Base-by-base conservation (phyloP, 768 basidiomycete genomes). In the Boletales sp. region DNA sequence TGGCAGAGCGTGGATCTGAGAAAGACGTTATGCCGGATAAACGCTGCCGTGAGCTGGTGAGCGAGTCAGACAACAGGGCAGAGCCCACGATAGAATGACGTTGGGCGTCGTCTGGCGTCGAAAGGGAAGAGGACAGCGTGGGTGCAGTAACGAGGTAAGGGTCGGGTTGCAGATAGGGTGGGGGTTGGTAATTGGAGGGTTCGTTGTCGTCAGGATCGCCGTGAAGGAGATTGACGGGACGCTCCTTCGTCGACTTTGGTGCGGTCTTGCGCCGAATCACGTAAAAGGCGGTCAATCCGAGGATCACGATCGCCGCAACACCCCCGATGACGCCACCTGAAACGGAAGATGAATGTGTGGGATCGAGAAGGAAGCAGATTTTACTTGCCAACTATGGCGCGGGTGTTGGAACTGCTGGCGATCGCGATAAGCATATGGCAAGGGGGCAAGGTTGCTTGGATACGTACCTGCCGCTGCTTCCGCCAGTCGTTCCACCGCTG, bases 131-230 rank as follows among this genome's bases (percentile, higher is more conserved):
- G 6, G 75, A 72, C 1, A 69, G 59, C 13, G 82, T 80, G 12
- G 85, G 82, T 40, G 83, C 83, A 0, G 86, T 77, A 4, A 87
- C 76, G 45, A 86, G 77, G 69, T 83, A 90, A 3, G 89, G 89
- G 54, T 90, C 84, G 0, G 88, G 87, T 30, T 76, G 78, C 61
- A 87, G 85, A 65, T 81, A 87, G 49, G 87, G 78, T 5, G 86
- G 86, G 8, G 83, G 77, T 36, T 82, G 78, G 41, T 75, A 75
- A 24, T 69, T 54, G 52, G 63, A 56, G 45, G 61, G 67, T 12
- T 73, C 71, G 32, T 73, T 77, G 39, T 81, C 81, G 24, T 80
- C 83, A 1, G 82, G 80, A 40, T 75, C 67, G 17, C 69, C 72
- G 2, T 82, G 74, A 19, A 89, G 71, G n/a, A 90, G 77, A 63